Evolutionary conservation across 139 green algal genomes (phyloP).

Genomic region (Volvox africanus): DNA sequence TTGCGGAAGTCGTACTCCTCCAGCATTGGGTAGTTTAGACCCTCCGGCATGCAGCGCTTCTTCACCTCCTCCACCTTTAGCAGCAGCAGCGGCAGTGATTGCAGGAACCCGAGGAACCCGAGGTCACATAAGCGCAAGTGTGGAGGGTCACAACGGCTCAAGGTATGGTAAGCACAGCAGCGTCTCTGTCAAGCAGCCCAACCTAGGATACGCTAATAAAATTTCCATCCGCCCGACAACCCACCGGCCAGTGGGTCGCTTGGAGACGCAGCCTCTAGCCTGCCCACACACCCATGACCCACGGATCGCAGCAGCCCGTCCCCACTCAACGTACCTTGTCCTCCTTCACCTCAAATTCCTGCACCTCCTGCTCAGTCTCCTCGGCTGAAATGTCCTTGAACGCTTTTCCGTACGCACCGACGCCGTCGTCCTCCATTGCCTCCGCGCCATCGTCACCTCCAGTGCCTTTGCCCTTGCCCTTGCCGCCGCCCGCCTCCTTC

Average conservation of each 20-base stretch:
- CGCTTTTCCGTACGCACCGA: not conserved
- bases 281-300: too few relatives aligned
- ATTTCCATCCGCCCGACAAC: too few relatives aligned
- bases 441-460: not conserved
- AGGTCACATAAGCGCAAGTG: too few relatives aligned
- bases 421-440: not conserved
- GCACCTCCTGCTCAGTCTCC: conserved; percentile 56
- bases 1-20: conserved; percentile 99
- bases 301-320: too few relatives aligned
- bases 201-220: too few relatives aligned
- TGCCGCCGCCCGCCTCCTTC: not conserved
- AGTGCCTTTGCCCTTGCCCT: not conserved
- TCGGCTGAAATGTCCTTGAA: conserved; percentile 48
- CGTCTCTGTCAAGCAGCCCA: too few relatives aligned
- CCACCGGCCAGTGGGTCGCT: too few relatives aligned
- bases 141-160: too few relatives aligned
- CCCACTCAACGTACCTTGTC: conserved; percentile 60
- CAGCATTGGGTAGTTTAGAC: conserved; percentile 96
- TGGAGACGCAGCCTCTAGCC: too few relatives aligned
- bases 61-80: conserved; percentile 96
- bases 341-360: conserved; percentile 84
- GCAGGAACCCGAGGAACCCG: too few relatives aligned
- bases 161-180: too few relatives aligned
- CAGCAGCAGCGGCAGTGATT: too few relatives aligned
- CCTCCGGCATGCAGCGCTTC: conserved; percentile 87